phyloP scores from a whole-genome alignment of 2,329 filamentous ascomycete species.

The Xylariaceae sp. region DNA sequence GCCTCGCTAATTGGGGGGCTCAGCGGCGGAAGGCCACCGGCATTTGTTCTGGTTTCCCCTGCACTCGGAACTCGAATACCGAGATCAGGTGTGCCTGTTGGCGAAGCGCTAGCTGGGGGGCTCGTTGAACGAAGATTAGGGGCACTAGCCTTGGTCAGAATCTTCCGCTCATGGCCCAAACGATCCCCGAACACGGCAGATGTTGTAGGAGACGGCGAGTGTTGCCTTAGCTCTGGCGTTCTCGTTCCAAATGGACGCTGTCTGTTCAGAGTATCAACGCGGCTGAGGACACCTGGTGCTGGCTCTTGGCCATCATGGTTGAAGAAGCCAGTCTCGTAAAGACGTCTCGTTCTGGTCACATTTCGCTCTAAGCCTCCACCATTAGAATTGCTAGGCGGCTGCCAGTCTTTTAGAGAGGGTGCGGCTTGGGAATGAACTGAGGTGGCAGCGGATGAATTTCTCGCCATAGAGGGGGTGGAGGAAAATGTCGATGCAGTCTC shows the following conservation, averaged over 20 bases:
- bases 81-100: slow-evolving; percentile 35
- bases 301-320: slow-evolving; percentile 79
- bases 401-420: slow-evolving; percentile 50
- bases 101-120: slow-evolving; percentile 41
- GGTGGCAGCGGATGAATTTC: slow-evolving; percentile 83
- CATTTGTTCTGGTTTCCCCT: slow-evolving; percentile 37
- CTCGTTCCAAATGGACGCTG: slow-evolving; percentile 53
- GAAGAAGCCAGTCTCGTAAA: slow-evolving; percentile 76
- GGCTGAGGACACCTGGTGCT: slow-evolving; percentile 71
- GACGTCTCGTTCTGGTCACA: slow-evolving; percentile 66
- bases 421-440: slow-evolving; percentile 75
- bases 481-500: slow-evolving; percentile 87
- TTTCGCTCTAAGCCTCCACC: slow-evolving; percentile 55
- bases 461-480: slow-evolving; percentile 61
- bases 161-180: slow-evolving; percentile 42
- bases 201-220: slow-evolving; percentile 45
- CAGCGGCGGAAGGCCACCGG: slow-evolving; percentile 49
- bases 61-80: slow-evolving; percentile 33
- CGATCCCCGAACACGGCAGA: slow-evolving; percentile 44
- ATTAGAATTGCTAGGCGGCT: slow-evolving; percentile 40
- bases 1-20: slow-evolving; percentile 71
- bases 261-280: slow-evolving; percentile 74
- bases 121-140: slow-evolving; percentile 64
- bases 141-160: slow-evolving; percentile 60
- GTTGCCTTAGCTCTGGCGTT: slow-evolving; percentile 48